Conservation (phyloP, 805 yeast genomes). For the Isabelozyma rhagii region DNA sequence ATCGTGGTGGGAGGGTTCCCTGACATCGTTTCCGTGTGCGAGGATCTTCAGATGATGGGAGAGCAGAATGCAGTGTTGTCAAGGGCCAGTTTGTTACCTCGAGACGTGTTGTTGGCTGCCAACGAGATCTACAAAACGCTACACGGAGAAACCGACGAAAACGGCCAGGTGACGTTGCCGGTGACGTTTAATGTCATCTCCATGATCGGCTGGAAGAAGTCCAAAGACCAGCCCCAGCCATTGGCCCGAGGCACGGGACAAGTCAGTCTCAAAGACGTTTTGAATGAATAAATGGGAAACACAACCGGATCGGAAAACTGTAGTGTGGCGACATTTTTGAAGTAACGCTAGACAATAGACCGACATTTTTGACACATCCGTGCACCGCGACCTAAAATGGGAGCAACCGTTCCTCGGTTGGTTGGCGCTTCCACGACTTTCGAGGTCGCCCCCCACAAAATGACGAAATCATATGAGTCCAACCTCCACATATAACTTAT, state of each 20-base stretch:
- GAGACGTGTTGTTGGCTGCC: slow-evolving; percentile 71
- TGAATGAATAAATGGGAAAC: slow-evolving; percentile 14
- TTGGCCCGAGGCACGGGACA: slow-evolving; percentile 70
- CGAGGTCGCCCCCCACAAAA: neutral
- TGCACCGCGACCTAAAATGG: neutral
- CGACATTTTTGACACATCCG: too few species aligned
- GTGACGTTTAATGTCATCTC: slow-evolving; percentile 76
- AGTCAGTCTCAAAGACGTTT: slow-evolving; percentile 63
- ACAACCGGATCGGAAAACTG: too few species aligned
- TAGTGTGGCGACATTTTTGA: too few species aligned
- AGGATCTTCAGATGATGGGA: slow-evolving; percentile 79
- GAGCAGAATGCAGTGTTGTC: slow-evolving; percentile 73
- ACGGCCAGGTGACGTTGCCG: slow-evolving; percentile 53
- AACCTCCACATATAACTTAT: neutral
- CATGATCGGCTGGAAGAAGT: slow-evolving; percentile 88
- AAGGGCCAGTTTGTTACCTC: slow-evolving; percentile 33
- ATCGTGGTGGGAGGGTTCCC: slow-evolving; percentile 75
- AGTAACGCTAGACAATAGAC: too few species aligned
- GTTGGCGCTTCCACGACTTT: neutral
- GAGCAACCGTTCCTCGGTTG: neutral
- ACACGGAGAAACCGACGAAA: slow-evolving; percentile 61
- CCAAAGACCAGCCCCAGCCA: slow-evolving; percentile 68
- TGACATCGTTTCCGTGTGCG: slow-evolving; percentile 60
- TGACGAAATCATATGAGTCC: slow-evolving; percentile 1
- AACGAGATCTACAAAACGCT: slow-evolving; percentile 68